phyloP scores from a whole-genome alignment of 176 grass and related monocot species.

The Triticum monococcum region DNA sequence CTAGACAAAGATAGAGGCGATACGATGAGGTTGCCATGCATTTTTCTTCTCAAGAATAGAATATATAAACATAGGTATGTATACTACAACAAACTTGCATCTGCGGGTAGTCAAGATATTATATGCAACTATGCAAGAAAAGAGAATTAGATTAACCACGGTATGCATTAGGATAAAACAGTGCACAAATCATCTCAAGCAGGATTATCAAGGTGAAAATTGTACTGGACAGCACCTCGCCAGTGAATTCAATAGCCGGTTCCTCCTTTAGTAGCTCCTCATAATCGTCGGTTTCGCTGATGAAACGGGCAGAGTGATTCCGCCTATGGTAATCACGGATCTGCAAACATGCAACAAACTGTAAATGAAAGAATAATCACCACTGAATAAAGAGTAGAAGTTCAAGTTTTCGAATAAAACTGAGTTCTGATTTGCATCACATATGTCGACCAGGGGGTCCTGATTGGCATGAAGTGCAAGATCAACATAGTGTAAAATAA shows the following conservation, averaged over 20 bases:
- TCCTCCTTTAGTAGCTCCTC: slow-evolving; percentile 95
- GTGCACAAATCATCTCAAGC: not conserved
- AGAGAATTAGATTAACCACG: not conserved
- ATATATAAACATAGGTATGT: not conserved
- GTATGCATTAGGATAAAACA: not conserved
- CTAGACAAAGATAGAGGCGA: not conserved
- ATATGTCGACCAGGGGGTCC: not conserved
- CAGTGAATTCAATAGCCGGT: slow-evolving; percentile 79
- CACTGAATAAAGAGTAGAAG: not conserved
- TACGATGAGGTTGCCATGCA: not conserved
- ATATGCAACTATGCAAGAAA: not conserved
- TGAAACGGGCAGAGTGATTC: slow-evolving; percentile 68
- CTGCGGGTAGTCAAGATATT: not conserved
- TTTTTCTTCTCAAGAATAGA: not conserved
- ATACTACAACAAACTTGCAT: not conserved
- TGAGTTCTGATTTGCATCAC: slow-evolving; percentile 1
- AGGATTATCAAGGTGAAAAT: not conserved
- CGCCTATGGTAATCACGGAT: slow-evolving; percentile 88
- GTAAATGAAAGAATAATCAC: slow-evolving; percentile 10
- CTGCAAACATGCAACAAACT: slow-evolving; percentile 46
- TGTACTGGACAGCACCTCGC: slow-evolving; percentile 61
- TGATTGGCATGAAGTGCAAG: not conserved
- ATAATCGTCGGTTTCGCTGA: slow-evolving; percentile 66
- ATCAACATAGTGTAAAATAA: not conserved
- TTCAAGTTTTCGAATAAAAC: slow-evolving; percentile 10